Evolutionary conservation across 2,329 filamentous ascomycete species (phyloP).

Genomic region (Claviceps purpurea): DNA sequence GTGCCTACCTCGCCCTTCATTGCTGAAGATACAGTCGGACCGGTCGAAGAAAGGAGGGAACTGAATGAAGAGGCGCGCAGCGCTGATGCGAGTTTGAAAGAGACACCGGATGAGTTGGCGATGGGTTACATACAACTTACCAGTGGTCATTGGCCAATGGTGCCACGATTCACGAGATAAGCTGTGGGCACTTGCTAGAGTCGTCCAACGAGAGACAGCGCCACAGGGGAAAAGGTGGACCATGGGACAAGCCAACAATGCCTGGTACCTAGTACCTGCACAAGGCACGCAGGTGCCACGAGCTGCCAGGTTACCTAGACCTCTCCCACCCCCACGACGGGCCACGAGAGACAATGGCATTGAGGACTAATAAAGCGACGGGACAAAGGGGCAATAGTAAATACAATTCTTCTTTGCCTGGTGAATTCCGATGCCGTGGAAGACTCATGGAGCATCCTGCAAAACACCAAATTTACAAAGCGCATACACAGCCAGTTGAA

Average conservation of each 20-base stretch:
- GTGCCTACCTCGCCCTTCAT: slow-evolving; percentile 44
- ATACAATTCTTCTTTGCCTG: too few species aligned
- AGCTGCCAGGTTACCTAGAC: slow-evolving; percentile 1
- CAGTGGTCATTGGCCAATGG: background rate
- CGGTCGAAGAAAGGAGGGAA: slow-evolving; percentile 6
- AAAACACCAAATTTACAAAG: too few species aligned
- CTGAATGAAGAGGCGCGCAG: slow-evolving; percentile 20
- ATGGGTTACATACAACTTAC: slow-evolving; percentile 12
- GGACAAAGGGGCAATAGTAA: too few species aligned
- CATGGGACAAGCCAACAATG: background rate
- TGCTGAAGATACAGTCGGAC: slow-evolving; percentile 11
- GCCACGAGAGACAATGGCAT: background rate
- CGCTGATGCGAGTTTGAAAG: slow-evolving; percentile 14
- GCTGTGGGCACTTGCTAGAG: slow-evolving; percentile 1
- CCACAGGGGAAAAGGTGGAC: slow-evolving; percentile 2
- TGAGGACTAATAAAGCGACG: too few species aligned
- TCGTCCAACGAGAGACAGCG: slow-evolving; percentile 2
- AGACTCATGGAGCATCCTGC: too few species aligned
- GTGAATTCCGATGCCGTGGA: too few species aligned
- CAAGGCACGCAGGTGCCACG: too few species aligned
- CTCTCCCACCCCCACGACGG: slow-evolving; percentile 8
- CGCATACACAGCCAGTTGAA: too few species aligned
- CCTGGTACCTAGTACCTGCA: slow-evolving; percentile 4
- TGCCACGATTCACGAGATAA: background rate
- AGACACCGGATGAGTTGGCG: slow-evolving; percentile 15